Conservation (phyloP, 2,329 filamentous ascomycete genomes). For the Clarireedia hainanense region DNA sequence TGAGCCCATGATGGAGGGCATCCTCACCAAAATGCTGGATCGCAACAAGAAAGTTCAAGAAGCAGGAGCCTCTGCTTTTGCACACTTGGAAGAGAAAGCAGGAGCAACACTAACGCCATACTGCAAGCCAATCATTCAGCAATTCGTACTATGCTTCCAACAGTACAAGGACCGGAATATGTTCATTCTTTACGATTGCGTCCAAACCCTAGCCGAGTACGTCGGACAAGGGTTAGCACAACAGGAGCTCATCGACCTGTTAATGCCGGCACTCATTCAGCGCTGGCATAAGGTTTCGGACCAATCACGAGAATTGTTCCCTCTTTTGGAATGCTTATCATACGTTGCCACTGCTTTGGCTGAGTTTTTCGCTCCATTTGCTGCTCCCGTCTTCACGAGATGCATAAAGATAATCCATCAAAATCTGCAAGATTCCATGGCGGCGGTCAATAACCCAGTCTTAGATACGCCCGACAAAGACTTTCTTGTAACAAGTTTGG, state of each 20-base stretch:
- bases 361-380: slow-evolving; percentile 74
- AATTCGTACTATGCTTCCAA: slow-evolving; percentile 85
- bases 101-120: slow-evolving; percentile 75
- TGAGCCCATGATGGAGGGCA: slow-evolving; percentile 94
- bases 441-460: slow-evolving; percentile 59
- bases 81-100: slow-evolving; percentile 90
- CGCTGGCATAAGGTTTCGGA: slow-evolving; percentile 84
- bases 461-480: slow-evolving; percentile 84
- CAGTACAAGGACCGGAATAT: slow-evolving; percentile 99
- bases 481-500: slow-evolving; percentile 90
- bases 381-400: slow-evolving; percentile 75
- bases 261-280: slow-evolving; percentile 89
- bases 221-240: slow-evolving; percentile 76
- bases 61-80: slow-evolving; percentile 90
- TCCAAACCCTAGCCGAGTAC: slow-evolving; percentile 91
- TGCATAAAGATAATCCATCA: slow-evolving; percentile 88
- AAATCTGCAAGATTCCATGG: slow-evolving; percentile 75
- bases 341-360: slow-evolving; percentile 87
- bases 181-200: slow-evolving; percentile 97
- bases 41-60: slow-evolving; percentile 97
- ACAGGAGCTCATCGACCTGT: slow-evolving; percentile 68
- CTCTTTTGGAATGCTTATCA: slow-evolving; percentile 89
- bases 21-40: slow-evolving; percentile 90
- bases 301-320: slow-evolving; percentile 87
- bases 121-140: slow-evolving; percentile 79